A percentile compares a stretch with the other conserved stretches of the same genome.
Conservation (phyloP, 768 basidiomycete genomes). For the Trametes cingulata region DNA sequence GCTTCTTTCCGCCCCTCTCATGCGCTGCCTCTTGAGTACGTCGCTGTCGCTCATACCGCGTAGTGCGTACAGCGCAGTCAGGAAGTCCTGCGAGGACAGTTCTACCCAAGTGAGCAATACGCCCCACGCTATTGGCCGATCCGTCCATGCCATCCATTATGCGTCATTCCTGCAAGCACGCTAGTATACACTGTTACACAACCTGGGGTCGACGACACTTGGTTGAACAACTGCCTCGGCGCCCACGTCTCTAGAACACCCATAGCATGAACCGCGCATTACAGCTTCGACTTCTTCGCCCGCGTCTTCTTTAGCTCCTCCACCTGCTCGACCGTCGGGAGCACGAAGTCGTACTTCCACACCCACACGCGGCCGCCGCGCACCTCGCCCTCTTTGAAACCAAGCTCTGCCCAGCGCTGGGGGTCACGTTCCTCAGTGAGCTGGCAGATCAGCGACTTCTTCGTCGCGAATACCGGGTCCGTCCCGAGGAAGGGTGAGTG, state of each 20-base stretch:
- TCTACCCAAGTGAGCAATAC: neutral
- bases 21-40: too few species aligned
- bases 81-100: too few species aligned
- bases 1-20: neutral
- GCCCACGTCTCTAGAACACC: neutral
- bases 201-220: neutral
- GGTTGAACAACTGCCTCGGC: constrained; percentile 1
- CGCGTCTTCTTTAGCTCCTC: constrained; percentile 25
- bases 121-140: constrained; percentile 2
- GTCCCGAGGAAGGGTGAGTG: constrained; percentile 39
- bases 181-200: neutral
- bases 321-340: constrained; percentile 33
- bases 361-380: constrained; percentile 34
- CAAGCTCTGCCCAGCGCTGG: constrained; percentile 30
- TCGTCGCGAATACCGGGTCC: constrained; percentile 38
- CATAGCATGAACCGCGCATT: too few species aligned
- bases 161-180: neutral
- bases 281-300: constrained; percentile 18
- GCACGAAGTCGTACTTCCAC: constrained; percentile 36
- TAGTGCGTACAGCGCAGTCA: too few species aligned
- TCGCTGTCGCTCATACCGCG: too few species aligned
- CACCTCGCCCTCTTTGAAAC: constrained; percentile 35
- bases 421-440: constrained; percentile 32
- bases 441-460: constrained; percentile 36
- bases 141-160: neutral